Conservation (phyloP, 2,329 filamentous ascomycete genomes). For the Penicillium sp. region DNA sequence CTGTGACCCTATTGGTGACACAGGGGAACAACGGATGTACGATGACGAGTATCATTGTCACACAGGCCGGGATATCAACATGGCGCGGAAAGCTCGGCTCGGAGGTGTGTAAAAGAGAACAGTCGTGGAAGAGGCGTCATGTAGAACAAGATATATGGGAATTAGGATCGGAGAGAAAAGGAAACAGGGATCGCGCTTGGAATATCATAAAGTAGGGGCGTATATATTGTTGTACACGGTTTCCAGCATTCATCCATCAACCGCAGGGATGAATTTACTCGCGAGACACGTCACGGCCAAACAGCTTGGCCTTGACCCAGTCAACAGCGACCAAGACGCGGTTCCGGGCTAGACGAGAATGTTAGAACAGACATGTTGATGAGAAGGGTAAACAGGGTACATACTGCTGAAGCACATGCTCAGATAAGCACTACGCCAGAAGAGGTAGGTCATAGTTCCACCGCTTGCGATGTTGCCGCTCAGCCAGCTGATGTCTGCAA, state of each 20-base stretch:
- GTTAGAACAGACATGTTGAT: constrained; percentile 18
- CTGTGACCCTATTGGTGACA: neutral
- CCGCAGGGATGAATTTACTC: constrained; percentile 42
- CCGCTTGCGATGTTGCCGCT: constrained; percentile 95
- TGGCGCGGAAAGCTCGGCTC: constrained; percentile 2
- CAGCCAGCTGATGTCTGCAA: constrained; percentile 96
- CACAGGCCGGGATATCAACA: constrained; percentile 5
- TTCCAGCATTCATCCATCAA: constrained; percentile 10
- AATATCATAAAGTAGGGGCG: constrained; percentile 24
- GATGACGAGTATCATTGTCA: neutral
- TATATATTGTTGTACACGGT: constrained; percentile 24
- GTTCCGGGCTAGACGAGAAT: constrained; percentile 72
- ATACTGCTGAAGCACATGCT: constrained; percentile 99
- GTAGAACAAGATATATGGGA: constrained; percentile 6
- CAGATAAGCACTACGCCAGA: constrained; percentile 97
- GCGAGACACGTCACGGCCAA: constrained; percentile 82
- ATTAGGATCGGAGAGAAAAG: constrained; percentile 11
- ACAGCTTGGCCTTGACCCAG: constrained; percentile 96
- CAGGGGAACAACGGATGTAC: neutral
- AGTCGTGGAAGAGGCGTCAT: constrained; percentile 25
- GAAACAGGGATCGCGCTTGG: constrained; percentile 19
- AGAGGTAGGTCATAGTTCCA: constrained; percentile 93
- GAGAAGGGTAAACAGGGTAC: constrained; percentile 47
- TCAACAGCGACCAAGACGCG: constrained; percentile 89
- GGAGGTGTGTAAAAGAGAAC: constrained; percentile 17